Evolutionary conservation across 1,284 basidiomycete genomes (phyloP), one percentile per base, ranked within the genome.

Genomic region (Coniferiporia sulphurascens): DNA sequence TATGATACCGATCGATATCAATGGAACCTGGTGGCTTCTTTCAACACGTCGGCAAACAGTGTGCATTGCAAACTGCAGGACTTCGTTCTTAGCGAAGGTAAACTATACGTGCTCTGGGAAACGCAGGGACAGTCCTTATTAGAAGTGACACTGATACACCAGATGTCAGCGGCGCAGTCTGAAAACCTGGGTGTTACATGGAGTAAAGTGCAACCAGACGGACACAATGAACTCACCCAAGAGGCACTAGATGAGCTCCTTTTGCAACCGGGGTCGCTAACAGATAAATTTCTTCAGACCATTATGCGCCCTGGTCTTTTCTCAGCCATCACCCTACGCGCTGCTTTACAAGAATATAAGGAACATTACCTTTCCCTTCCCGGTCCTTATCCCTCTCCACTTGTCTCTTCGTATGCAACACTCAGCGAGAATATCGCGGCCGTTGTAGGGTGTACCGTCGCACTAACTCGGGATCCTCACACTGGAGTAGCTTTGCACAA

Each of bases 231-330:
- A 59, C 78, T 92, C 62, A 92, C 92, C 1, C 88, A 93, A n/a
- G 82, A 86, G 8, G 89, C 90, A 72, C 85, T 96, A 62, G 93
- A 95, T 69, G 89, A 93, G 65, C 78, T 89, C 52, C 80, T 95
- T 58, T 76, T 87, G 59, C 77, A 79, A 44, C 80, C 81, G 50
- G 88, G 81, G n/a, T 89, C 91, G 0, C 74, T 93, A 74, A 75
- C 87, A 0, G 85, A 87, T 60, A 87, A 86, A 60, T 95, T 94
- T 72, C 80, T 94, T 67, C 79, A 85, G 56, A 91, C 89, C 51
- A 80, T 96, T 62, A 85, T 95, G 77, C 80, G 86, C 46, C 94
- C 95, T 0, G 92, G 92, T 19, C 80, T 91, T 55, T 97, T 96
- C 73, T 95, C 95, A 3, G 77, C 83, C 1, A 73, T 89, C 41